Percentiles rank a stretch among this genome's conserved stretches.
phyloP scores from a whole-genome alignment of 169 alveolate genomes.

The Toxoplasma gondii region DNA sequence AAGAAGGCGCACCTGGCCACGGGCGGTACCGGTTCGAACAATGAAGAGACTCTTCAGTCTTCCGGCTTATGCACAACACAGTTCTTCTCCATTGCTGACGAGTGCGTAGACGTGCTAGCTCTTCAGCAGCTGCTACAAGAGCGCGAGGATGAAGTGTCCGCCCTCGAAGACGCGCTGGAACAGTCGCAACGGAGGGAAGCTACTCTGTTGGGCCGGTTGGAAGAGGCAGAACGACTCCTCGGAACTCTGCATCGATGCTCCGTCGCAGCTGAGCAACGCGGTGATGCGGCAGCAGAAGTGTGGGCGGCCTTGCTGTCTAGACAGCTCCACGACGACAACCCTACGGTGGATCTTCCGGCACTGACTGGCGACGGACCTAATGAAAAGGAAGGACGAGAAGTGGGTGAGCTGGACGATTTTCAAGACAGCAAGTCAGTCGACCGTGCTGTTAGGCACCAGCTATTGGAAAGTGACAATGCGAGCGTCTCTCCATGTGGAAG shows the following conservation, averaged over 20 bases:
- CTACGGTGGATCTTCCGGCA: background rate
- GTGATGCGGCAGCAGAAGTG: background rate
- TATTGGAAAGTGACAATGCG: background rate
- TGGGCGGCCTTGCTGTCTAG: background rate
- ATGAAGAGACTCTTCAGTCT: background rate
- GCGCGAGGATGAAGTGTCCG: background rate
- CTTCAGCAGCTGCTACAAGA: background rate
- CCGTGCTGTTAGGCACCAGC: no score
- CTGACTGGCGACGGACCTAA: no score
- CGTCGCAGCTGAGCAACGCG: background rate
- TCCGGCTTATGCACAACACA: background rate
- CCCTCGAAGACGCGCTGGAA: background rate
- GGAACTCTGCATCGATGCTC: background rate
- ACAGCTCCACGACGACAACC: background rate
- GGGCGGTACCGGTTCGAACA: background rate
- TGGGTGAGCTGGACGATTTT: no score
- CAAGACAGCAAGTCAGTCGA: no score
- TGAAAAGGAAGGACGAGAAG: no score
- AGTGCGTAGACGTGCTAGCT: background rate
- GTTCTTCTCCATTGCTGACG: constrained; percentile 4
- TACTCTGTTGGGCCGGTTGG: background rate
- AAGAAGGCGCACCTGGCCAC: background rate
- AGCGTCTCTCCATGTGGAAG: background rate
- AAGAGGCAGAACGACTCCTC: background rate
- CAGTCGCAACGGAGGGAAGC: background rate